phyloP scores from a whole-genome alignment of 768 basidiomycete species.

The Gloeophyllum trabeum region DNA sequence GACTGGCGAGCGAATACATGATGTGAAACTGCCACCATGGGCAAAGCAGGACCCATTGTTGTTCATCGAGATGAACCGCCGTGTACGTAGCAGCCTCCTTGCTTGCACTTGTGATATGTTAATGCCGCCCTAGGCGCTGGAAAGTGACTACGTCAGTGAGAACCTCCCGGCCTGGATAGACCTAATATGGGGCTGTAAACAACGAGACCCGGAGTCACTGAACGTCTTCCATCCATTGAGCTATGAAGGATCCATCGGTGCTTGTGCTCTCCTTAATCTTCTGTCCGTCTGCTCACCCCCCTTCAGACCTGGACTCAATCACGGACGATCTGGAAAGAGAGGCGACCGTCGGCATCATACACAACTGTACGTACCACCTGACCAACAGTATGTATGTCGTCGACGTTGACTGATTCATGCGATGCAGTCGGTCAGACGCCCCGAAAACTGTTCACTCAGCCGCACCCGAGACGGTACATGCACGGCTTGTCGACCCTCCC shows the following conservation, averaged over 20 bases:
- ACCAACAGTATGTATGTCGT: background rate
- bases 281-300: background rate
- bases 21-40: slow-evolving; percentile 89
- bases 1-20: slow-evolving; percentile 69
- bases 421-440: slow-evolving; percentile 82
- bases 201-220: slow-evolving; percentile 62
- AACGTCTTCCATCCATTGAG: slow-evolving; percentile 92
- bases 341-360: slow-evolving; percentile 90
- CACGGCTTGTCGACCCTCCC: slow-evolving; percentile 69
- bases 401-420: background rate
- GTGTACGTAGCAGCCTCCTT: slow-evolving; percentile 24
- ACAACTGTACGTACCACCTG: slow-evolving; percentile 60
- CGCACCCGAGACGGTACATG: slow-evolving; percentile 69
- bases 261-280: slow-evolving; percentile 4
- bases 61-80: slow-evolving; percentile 71
- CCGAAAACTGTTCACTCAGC: slow-evolving; percentile 62
- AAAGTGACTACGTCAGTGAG: slow-evolving; percentile 80
- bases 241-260: slow-evolving; percentile 84
- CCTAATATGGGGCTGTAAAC: slow-evolving; percentile 83
- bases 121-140: slow-evolving; percentile 49
- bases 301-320: slow-evolving; percentile 73
- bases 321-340: slow-evolving; percentile 80
- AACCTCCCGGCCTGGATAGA: slow-evolving; percentile 87
- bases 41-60: slow-evolving; percentile 74
- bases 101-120: slow-evolving; percentile 8